A percentile compares a stretch with the other conserved stretches of the same genome.
Evolutionary conservation across 495 filamentous ascomycete genomes (phyloP).

Genomic region (Lepidopterella palustris): DNA sequence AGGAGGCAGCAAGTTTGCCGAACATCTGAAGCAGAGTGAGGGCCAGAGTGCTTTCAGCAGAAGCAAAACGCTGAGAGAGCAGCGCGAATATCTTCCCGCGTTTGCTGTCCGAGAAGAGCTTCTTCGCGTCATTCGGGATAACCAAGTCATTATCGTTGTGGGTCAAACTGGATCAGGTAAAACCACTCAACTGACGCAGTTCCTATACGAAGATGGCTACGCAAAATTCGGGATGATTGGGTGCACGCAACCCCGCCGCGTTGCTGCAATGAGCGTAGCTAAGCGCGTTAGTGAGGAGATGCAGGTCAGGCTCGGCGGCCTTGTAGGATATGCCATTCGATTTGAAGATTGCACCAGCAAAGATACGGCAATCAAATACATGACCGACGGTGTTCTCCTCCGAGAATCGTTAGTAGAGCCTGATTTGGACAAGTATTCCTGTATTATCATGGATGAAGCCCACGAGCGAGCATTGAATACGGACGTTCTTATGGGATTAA

Average conservation of each 20-base stretch:
- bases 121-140: slow-evolving; percentile 89
- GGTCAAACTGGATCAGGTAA: slow-evolving; percentile 96
- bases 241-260: slow-evolving; percentile 90
- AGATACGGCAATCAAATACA: slow-evolving; percentile 95
- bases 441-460: slow-evolving; percentile 99
- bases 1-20: slow-evolving; percentile 74
- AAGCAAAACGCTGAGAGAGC: slow-evolving; percentile 84
- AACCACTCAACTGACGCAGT: slow-evolving; percentile 94
- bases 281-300: slow-evolving; percentile 99
- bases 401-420: slow-evolving; percentile 86
- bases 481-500: slow-evolving; percentile 92
- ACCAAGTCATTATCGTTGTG: slow-evolving; percentile 94
- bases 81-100: slow-evolving; percentile 88
- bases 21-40: slow-evolving; percentile 81
- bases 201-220: slow-evolving; percentile 91
- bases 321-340: slow-evolving; percentile 95
- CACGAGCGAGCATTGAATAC: slow-evolving; percentile 97
- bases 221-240: slow-evolving; percentile 81
- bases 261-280: slow-evolving; percentile 97
- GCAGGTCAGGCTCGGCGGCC: slow-evolving; percentile 85
- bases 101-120: slow-evolving; percentile 97
- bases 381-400: slow-evolving; percentile 96
- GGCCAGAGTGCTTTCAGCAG: slow-evolving; percentile 90
- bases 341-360: slow-evolving; percentile 98
- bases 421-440: slow-evolving; percentile 94